Base-by-base conservation (phyloP, 208 protist species). In the Trichomonas vaginalis region DNA sequence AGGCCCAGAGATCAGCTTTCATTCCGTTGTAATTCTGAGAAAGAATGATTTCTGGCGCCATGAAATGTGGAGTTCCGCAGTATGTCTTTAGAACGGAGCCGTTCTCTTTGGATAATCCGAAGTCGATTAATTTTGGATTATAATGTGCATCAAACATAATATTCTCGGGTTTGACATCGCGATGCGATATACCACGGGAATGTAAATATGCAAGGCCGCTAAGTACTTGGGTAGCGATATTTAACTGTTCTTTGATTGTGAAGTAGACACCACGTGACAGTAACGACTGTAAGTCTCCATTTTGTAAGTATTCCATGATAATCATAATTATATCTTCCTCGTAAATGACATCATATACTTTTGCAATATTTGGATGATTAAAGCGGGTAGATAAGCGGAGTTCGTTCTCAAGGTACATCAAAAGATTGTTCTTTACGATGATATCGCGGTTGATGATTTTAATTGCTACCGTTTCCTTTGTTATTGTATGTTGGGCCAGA, bases 41-140 rank as follows among this genome's bases (percentile, higher is more conserved):
- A 40, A 21, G 17, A 32, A 97, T 95, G 37, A 97, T 46, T 56
- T 97, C 96, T 35, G 97, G 97, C 4, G 96, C 96, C 97, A 97
- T 97, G 95, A 95, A 97, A 40, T 96, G 79, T 35, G 96, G 96
- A 9, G 96, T 96, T 51, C 96, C 96, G 15, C 49, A 56, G 32
- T 9, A 80, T 17, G 32, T 35, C 27, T 37, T 80, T 6, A 37
- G 23, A 80, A 35, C 17, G 32, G 14, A n/a, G 8, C 32, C 23
- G 17, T 37, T 37, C 8, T 17, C 12, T 80, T 80, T 80, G 6
- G 23, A 80, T 80, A 17, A 61, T 9, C 49, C 49, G 17, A 61
- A 61, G 17, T 61, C 49, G 17, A 61, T 61, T 61, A 61, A n/a
- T n/a, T 80, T 80, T 35, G 62, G 62, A 4, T 37, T 80, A 80